Evolutionary conservation across 768 basidiomycete species (phyloP), one percentile per base, ranked within the genome.

Genomic region (Tricholoma sp.): DNA sequence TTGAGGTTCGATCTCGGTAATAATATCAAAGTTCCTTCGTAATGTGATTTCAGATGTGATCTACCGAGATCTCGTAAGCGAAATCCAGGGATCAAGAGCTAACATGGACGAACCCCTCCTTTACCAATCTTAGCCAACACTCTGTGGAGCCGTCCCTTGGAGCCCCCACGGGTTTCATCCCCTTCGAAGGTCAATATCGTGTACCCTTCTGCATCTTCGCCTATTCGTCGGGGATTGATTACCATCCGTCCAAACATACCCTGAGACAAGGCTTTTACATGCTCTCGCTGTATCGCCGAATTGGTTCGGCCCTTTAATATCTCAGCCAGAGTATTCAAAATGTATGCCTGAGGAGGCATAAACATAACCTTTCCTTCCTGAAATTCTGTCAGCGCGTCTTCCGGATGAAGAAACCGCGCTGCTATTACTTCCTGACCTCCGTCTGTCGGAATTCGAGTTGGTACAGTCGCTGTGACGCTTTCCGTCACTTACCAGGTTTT

Each of bases 271-370:
- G 60, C 60, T 50, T 72, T 66, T 9, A 86, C 74, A 57, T 70
- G 72, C 31, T 69, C 72, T 39, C 79, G 73, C 63, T 87, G 83
- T 14, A 72, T 74, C 0, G 62, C 37, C 2, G 80, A 82, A 57
- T 71, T 80, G 51, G 59, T 53, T 6, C 67, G 57, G 41, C 79
- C 80, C 2, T 67, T 57, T 21, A 89, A 71, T 32, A 88, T 73
- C 31, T 74, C 74, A 4, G 82, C 74, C 35, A 90, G 74, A 3
- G 85, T 88, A 9, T 76, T 72, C 24, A 89, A 69, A 52, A 90
- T 78, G 66, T 90, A 90, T 64, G 78, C 86, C 66, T 90, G 88
- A 11, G 88, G 88, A 16, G 88, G 87, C 83, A 88, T 84, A 46
- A 89, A 74, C 3, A 74, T 74, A 57, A 89, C 83, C 57, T 76